phyloP scores from a whole-genome alignment of 2,329 filamentous ascomycete species.

The Penicillium olsonii region DNA sequence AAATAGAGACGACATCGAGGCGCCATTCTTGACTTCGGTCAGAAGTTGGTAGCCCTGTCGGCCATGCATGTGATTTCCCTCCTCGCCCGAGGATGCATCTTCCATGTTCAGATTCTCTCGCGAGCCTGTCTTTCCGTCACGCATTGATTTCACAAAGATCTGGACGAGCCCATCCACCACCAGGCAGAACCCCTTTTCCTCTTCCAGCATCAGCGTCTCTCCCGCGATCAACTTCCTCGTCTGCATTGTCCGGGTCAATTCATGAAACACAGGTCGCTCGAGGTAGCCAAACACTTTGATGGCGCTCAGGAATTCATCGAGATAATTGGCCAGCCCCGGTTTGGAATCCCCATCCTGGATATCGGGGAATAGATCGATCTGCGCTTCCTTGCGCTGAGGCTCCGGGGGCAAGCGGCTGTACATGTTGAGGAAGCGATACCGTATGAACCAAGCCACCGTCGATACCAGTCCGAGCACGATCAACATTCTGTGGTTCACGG shows the following conservation, averaged over 20 bases:
- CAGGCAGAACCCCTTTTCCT: conserved; percentile 96
- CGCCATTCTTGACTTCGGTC: conserved; percentile 96
- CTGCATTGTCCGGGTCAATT: conserved; percentile 97
- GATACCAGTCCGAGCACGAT: conserved; percentile 76
- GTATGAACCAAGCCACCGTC: conserved; percentile 88
- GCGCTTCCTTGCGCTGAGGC: conserved; percentile 91
- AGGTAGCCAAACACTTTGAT: conserved; percentile 99
- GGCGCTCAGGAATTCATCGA: conserved; percentile 96
- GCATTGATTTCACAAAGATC: conserved; percentile 93
- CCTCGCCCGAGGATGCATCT: conserved; percentile 64
- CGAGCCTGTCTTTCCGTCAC: conserved; percentile 41
- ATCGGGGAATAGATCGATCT: conserved; percentile 93
- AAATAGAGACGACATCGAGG: conserved; percentile 97
- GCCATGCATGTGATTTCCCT: conserved; percentile 61
- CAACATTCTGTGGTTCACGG: conserved; percentile 59
- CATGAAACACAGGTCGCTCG: conserved; percentile 94
- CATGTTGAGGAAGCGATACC: conserved; percentile 96
- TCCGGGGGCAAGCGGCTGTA: conserved; percentile 92
- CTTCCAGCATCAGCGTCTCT: conserved; percentile 90
- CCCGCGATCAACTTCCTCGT: conserved; percentile 94
- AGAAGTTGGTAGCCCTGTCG: conserved; percentile 90
- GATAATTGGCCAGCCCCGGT: conserved; percentile 88
- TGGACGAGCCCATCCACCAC: conserved; percentile 96
- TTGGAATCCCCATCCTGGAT: conserved; percentile 87
- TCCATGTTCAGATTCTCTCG: conserved; percentile 44